A percentile compares a stretch with the other conserved stretches of the same genome.
Evolutionary conservation across 768 basidiomycete species (phyloP).

Genomic region (Lactifluus pinguis): DNA sequence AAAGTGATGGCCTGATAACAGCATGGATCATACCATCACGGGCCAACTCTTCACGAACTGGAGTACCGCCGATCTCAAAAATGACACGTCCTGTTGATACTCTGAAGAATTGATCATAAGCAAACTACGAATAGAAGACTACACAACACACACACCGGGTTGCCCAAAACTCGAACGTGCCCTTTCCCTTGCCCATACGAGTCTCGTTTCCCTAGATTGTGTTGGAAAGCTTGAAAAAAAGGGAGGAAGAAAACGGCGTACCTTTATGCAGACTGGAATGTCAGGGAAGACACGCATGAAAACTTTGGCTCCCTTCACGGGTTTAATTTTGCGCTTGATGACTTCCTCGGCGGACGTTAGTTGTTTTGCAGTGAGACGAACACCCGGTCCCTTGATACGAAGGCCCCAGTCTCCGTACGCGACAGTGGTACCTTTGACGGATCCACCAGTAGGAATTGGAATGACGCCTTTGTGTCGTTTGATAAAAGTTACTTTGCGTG

Average conservation of each 20-base stretch:
- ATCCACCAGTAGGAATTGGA: slow-evolving; percentile 82
- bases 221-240: not conserved
- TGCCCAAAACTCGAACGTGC: slow-evolving; percentile 96
- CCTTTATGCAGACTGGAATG: slow-evolving; percentile 96
- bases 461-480: slow-evolving; percentile 88
- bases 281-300: slow-evolving; percentile 91
- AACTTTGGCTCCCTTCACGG: slow-evolving; percentile 80
- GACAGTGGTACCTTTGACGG: slow-evolving; percentile 86
- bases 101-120: slow-evolving; percentile 31
- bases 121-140: not conserved
- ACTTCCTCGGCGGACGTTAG: slow-evolving; percentile 80
- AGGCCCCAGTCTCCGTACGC: slow-evolving; percentile 91
- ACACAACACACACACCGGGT: slow-evolving; percentile 49
- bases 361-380: slow-evolving; percentile 82
- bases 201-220: slow-evolving; percentile 81
- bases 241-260: slow-evolving; percentile 25
- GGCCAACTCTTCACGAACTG: slow-evolving; percentile 87
- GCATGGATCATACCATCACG: slow-evolving; percentile 60
- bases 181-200: slow-evolving; percentile 99
- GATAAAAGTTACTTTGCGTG: slow-evolving; percentile 71
- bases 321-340: slow-evolving; percentile 82
- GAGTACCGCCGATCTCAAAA: slow-evolving; percentile 86
- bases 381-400: slow-evolving; percentile 74
- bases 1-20: not conserved
- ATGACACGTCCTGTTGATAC: slow-evolving; percentile 85